Evolutionary conservation across 805 yeast genomes (phyloP), one percentile per base, ranked within the genome.

Genomic region (Suhomyces xylopsoci): DNA sequence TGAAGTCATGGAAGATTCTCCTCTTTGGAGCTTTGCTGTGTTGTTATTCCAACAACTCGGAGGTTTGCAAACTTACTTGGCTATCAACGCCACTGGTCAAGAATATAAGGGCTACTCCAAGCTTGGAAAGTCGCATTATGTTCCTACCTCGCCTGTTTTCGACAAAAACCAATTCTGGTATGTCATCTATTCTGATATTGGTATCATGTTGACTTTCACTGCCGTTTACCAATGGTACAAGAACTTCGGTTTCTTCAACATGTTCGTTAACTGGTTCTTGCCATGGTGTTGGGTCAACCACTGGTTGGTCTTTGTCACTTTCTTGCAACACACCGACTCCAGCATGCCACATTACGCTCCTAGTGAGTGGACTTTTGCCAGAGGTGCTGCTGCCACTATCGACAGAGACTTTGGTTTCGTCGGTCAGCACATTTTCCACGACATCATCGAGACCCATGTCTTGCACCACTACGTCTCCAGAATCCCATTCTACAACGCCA

Each of bases 331-430:
- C 74, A 81, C 94, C 15, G 93, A 87, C 68, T 83, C 89, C 28
- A 61, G 80, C 14, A 78, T 90, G 78, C 92, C 96, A 28, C 96
- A 89, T 70, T 89, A 89, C 73, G 85, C 83, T 55, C 81, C 84
- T 53, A 63, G 71, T 40, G 85, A 84, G 69, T 89, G 96, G 96
- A 88, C 80, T 61, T 88, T 87, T 67, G 91, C 92, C 48, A 81
- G 92, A 65, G 96, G 96, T 59, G 96, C 96, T 28, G 92, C 94
- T 51, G 88, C 93, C 55, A 89, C 96, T 52, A 84, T 90, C 57
- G 96, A 89, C 71, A 79, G 96, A 65, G 84, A 88, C 65, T 87
- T 88, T 66, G 92, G 93, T 28, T 85, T 88, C 66, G 76, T 87
- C 56, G 96, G 96, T 53, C 76, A 81, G 66, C 81, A 81, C 78